Base-by-base conservation (phyloP, 2,329 filamentous ascomycete species). In the Fusarium solani-melongenae region DNA sequence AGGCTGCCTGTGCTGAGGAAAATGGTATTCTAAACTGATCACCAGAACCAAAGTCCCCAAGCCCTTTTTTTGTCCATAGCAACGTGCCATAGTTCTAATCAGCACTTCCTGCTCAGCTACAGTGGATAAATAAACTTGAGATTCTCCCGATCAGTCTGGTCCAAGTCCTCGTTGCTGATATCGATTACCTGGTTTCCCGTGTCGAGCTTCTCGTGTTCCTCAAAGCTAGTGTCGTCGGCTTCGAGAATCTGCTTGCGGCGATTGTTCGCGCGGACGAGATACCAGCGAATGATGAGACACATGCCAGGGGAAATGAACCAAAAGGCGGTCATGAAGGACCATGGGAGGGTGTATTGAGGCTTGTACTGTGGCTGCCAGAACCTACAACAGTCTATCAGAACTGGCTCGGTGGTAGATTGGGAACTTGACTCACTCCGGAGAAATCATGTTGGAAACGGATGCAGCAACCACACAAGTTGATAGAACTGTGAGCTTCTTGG, bases 341-440 rank as follows among this genome's bases (percentile, higher is more conserved):
- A 61, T 6, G 58, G 39, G 14, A 61, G 39, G 8, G 39, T 46
- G 15, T 61, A 46, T 1, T 27, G 38, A 4, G 58, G 58, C 29
- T 61, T 61, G 6, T 61, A 46, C 58, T 61, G 34, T 2, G 22
- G 22, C 20, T 61, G 58, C 58, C 58, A 61, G 58, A 60, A 60
- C 15, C 57, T 60, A 6, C 5, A 4, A 12, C 4, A 9, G 29
- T 20, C 9, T 29, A 36, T 58, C 20, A 56, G 20, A 27, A 29
- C 11, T 22, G 22, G 17, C 10, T 20, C 9, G 9, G 15, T n/a
- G 4, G 14, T 31, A 17, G 20, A 17, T 38, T 6, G 17, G 8
- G 15, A 6, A 24, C 0, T 58, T 31, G 20, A 31, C 58, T 61
- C 17, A 62, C 59, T 62, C 59, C 5, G 59, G 59, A 2, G 59